Evolutionary conservation across 139 green algal species (phyloP), one percentile per base, ranked within the genome.

Genomic region (Desmodesmus armatus): DNA sequence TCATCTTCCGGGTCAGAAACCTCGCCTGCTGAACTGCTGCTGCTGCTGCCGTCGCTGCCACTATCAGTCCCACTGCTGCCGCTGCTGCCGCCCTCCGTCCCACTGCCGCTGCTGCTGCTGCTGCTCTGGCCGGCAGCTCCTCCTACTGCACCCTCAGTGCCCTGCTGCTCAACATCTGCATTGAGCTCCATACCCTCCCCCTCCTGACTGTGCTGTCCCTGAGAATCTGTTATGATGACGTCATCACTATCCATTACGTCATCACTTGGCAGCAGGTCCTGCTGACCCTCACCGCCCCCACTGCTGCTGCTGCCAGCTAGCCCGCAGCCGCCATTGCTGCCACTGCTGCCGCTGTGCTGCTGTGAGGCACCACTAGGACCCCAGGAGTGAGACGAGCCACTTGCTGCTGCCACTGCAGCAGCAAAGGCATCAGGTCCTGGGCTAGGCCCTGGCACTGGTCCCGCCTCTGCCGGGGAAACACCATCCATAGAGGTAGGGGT

Each of bases 341-440:
- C 40, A 35, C 35, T 33, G 66, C 25, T 66, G 58, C 31, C 25
- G 58, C 58, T 67, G 11, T 39, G 5, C 53, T 31, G 15, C 21
- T 19, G n/a, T 6, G 58, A 67, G 13, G 60, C 35, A 7, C 0
- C 65, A 47, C 25, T 27, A 43, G 76, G 76, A 35, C 25, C 40
- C 76, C 76, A 82, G 2, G 76, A 72, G 2, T 73, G 55, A 58
- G 55, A 73, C 0, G 55, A 35, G 5, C 76, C 76, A 58, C 55
- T 72, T 27, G 76, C 76, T 40, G 31, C 51, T 17, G 43, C 74
- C 49, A 33, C 47, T 27, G 69, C 74, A 53, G 74, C 47, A 70
- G 31, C 49, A 53, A 77, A 77, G 39, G 31, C 69, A 53, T 49
- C 74, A 43, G n/a, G n/a, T n/a, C n/a, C n/a, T n/a, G n/a, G n/a